Evolutionary conservation across 495 filamentous ascomycete genomes (phyloP).

Genomic region (Copromyces sp.): DNA sequence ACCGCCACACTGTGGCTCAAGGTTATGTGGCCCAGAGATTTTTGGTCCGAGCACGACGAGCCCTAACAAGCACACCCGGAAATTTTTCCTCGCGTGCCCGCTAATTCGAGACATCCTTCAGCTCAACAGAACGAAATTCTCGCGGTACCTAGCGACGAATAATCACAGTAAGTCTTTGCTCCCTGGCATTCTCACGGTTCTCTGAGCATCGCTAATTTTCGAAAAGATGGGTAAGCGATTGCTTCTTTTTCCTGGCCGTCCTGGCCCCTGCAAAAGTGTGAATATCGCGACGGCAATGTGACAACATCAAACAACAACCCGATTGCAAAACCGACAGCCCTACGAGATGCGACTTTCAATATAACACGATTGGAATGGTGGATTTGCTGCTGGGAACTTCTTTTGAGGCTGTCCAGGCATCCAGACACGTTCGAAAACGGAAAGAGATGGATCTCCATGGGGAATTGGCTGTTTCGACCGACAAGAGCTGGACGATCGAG

Average conservation of each 20-base stretch:
- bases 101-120: conserved; percentile 23
- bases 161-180: conserved; percentile 32
- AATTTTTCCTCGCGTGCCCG: conserved; percentile 23
- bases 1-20: not conserved
- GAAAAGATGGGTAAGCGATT: conserved; percentile 41
- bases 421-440: not conserved
- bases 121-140: conserved; percentile 19
- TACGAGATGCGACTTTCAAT: not conserved
- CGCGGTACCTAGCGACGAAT: conserved; percentile 22
- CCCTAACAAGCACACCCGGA: conserved; percentile 29
- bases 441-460: not conserved
- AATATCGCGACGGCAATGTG: not conserved
- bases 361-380: not conserved
- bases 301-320: not conserved
- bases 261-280: not conserved
- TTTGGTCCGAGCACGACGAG: conserved; percentile 20
- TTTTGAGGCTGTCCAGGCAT: not conserved
- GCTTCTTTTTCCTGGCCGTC: conserved; percentile 9
- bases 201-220: conserved; percentile 14
- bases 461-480: not conserved
- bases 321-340: not conserved
- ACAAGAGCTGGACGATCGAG: not conserved
- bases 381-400: not conserved
- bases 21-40: not conserved
- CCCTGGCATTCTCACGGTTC: not conserved